Base-by-base conservation (phyloP, 768 basidiomycete species). In the Calvatia gigantea region DNA sequence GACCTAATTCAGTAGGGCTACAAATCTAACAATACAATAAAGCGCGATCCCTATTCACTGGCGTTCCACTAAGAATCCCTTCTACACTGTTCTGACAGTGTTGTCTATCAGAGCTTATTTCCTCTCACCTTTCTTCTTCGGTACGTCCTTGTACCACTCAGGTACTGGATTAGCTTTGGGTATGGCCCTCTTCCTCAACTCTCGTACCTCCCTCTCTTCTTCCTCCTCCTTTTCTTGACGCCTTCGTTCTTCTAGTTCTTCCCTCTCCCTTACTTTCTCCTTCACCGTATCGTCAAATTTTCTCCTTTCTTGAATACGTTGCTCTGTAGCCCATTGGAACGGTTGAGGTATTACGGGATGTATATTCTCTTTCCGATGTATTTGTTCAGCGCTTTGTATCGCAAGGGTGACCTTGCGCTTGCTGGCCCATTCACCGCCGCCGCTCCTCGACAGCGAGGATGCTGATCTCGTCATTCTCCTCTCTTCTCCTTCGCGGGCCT, bases 81-180 rank as follows among this genome's bases (percentile, higher is more conserved):
- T 28, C 6, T 31, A 37, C 44, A 44, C 47, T 42, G 12, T 52
- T 32, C 21, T 17, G 19, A 47, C 21, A 21, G 35, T 53, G 38
- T 37, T 46, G 43, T 38, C 38, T 32, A 28, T 27, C 19, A 50
- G 41, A 48, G 29, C 37, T 29, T 35, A 45, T 23, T 56, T 52
- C 58, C 41, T 58, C 46, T 59, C 59, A 57, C 70, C 67, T 67
- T 69, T 69, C 65, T 73, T 81, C 78, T 78, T 88, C 61, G 86
- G 86, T 66, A 79, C 82, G 39, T 79, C 78, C 60, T 79, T 83
- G 62, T 91, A 91, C 89, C 89, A 91, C 60, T 83, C 85, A 9
- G 89, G 89, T 23, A 91, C 77, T 62, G 81, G 81, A 65, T 89
- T 77, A 43, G 89, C 89, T 67, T 75, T 82, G 21, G 86, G 85